Base-by-base conservation (phyloP, 1,139 yeast genomes). In the Magnusiomyces ingens region DNA sequence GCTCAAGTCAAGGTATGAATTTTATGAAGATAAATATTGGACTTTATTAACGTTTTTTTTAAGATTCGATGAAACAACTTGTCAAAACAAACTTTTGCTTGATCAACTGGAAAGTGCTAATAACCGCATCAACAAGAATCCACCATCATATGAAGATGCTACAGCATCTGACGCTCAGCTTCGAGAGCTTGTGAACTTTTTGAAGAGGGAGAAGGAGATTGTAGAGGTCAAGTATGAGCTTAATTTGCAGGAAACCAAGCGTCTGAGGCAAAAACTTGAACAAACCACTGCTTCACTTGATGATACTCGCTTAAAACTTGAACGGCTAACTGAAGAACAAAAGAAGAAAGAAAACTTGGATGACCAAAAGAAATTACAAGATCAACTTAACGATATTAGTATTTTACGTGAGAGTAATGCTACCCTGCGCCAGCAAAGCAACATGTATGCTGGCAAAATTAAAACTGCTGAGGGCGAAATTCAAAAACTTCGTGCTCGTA, bases 151-250 rank as follows among this genome's bases (percentile, higher is more conserved):
- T 44, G 12, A 57, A 50, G 29, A 56, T 48, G 46, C 38, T 32
- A 49, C 52, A 67, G 58, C 52, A 4, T 41, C 45, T 41, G 66
- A 64, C 22, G 71, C 66, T 44, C 78, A 77, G 46, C 62, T 76
- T 62, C 77, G 80, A 53, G 84, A 84, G 59, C 76, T 89, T 38
- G 71, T 89, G 43, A 68, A 75, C 8, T 82, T 78, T 61, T 72
- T 89, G 55, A 83, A 91, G 50, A 82, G 85, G 58, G 95, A 88
- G 62, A 86, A 85, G 65, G 96, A 89, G 58, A 74, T 82, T 3
- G 75, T 83, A 1, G 87, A 83, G 54, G 77, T 82, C 18, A 85
- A 82, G 60, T 72, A 80, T 29, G 75, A 76, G 11, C 71, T 76
- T 26, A 69, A 76, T 26, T 65, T 66, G 15, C 80, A 78, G 57